Evolutionary conservation across 2,329 filamentous ascomycete genomes (phyloP), one percentile per base, ranked within the genome.

Genomic region (Aspergillus proliferans): DNA sequence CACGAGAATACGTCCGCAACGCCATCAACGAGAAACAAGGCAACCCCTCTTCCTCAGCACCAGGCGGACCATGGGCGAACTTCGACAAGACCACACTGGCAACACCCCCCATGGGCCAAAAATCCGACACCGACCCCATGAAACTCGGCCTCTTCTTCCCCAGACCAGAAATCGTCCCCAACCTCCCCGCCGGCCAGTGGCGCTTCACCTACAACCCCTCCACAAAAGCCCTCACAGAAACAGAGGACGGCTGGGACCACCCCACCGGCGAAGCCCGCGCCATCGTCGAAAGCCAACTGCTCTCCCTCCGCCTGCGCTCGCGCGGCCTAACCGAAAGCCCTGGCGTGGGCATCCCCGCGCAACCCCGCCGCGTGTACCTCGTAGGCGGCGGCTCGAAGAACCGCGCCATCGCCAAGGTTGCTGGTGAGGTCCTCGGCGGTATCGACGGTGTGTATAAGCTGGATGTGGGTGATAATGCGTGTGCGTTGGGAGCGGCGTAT

Each of bases 131-230:
- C 2, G 80, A 84, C 53, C 74, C 76, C n/a, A 86, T 89, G 68
- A 90, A 90, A 67, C 74, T 97, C 26, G 93, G 89, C 1, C 81
- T 97, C n/a, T 97, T 91, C 77, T 98, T 97, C 70, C 88, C 89
- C 14, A 84, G 93, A 2, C 91, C 89, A 2, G 93, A 98, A 72
- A 96, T 95, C 64, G 92, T 98, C 4, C 93, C 93, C 45, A 95
- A 95, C 66, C 81, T 96, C 51, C 82, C 77, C 47, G 82, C 87
- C 0, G 92, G 93, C 45, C 91, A 87, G 43, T 97, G 89, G 87
- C 85, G 90, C 43, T 95, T 87, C 75, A 82, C 79, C 18, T 84
- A 81, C 66, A 60, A 76, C 46, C 61, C 74, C 1, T 48, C 59
- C 2, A 80, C 78, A 50, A 66, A 76, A 47, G 63, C 66, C 1